Evolutionary conservation across 148 eudicot genomes (phyloP).

Genomic region (Cornus suecica): DNA sequence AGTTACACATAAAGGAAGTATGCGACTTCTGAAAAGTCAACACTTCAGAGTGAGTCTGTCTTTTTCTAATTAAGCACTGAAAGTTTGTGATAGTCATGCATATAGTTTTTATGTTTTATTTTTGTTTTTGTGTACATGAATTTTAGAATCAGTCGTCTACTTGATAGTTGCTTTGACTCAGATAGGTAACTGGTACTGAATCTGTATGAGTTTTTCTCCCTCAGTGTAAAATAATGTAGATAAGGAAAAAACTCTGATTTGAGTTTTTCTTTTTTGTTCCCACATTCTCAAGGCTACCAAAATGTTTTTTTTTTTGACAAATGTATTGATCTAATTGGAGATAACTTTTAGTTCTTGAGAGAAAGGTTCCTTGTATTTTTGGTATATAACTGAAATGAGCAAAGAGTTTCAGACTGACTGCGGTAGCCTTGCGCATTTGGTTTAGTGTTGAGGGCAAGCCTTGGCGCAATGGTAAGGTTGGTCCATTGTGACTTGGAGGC

Average conservation of each 20-base stretch:
- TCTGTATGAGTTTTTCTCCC: neutral
- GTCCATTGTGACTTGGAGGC: no score
- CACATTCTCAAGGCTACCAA: neutral
- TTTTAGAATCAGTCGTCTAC: no score
- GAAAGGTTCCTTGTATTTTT: neutral
- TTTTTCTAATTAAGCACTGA: no score
- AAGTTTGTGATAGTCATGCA: no score
- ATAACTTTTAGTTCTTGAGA: neutral
- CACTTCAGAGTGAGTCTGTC: no score
- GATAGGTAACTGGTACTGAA: neutral
- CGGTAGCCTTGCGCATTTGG: neutral
- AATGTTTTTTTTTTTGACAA: neutral
- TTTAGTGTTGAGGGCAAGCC: neutral
- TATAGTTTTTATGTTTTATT: no score
- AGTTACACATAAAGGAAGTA: no score
- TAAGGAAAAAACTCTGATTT: neutral
- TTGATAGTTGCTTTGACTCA: no score
- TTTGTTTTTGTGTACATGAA: no score
- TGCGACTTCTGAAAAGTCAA: no score
- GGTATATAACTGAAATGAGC: neutral
- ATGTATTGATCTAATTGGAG: neutral
- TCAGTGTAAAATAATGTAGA: neutral
- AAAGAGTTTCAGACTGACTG: neutral
- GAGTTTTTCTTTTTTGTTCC: neutral
- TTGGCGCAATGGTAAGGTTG: no score